Conservation (phyloP, 2,329 filamentous ascomycete species). For the Cryphonectria japonica region DNA sequence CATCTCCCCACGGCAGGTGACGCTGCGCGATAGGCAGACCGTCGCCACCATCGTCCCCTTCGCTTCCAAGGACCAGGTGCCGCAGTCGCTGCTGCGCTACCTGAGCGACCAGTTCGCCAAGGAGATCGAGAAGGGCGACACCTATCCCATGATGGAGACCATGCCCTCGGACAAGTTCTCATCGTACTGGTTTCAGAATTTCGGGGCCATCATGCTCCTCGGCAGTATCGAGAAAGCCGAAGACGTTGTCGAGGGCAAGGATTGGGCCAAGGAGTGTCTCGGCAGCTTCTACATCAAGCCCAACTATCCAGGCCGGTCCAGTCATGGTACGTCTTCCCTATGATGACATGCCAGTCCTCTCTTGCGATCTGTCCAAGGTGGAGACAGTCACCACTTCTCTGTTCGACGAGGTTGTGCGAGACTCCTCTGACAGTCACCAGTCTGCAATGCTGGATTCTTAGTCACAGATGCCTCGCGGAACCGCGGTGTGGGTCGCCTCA, state of each 20-base stretch:
- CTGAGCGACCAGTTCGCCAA: slow-evolving; percentile 84
- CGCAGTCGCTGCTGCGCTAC: slow-evolving; percentile 73
- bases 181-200: slow-evolving; percentile 89
- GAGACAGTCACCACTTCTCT: too few species aligned
- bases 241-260: slow-evolving; percentile 61
- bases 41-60: slow-evolving; percentile 85
- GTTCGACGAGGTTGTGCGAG: background rate
- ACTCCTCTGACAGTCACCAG: slow-evolving; percentile 35
- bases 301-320: slow-evolving; percentile 89
- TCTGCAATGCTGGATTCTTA: slow-evolving; percentile 83
- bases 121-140: slow-evolving; percentile 90
- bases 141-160: slow-evolving; percentile 83
- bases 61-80: slow-evolving; percentile 76
- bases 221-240: slow-evolving; percentile 70
- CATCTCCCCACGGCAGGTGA: slow-evolving; percentile 76
- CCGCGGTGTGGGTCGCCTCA: slow-evolving; percentile 73
- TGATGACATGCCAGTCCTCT: background rate
- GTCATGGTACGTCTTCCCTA: slow-evolving; percentile 53
- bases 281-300: slow-evolving; percentile 95
- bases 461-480: slow-evolving; percentile 75
- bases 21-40: slow-evolving; percentile 80
- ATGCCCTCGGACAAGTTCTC: slow-evolving; percentile 77
- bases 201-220: slow-evolving; percentile 84
- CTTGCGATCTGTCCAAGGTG: background rate
- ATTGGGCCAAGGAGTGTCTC: slow-evolving; percentile 81